These are phyloP conservation scores for Penicillium ochrochloron DNA, from an alignment of 495 filamentous ascomycete species.

Conservation along the genomic window DNA sequence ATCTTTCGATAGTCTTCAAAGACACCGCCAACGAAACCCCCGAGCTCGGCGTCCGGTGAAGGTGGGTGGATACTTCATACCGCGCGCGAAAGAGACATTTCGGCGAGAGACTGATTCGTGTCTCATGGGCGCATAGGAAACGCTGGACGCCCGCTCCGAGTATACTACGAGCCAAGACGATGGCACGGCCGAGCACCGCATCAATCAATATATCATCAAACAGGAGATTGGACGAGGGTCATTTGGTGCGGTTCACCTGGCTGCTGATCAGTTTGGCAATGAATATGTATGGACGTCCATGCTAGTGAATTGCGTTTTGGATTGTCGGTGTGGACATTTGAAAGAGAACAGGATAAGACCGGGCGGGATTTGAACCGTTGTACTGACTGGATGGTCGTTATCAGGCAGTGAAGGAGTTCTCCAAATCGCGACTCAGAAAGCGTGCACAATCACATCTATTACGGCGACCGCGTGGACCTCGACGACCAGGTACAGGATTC, in stretches of 20 bases:
- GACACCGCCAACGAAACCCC: conserved; percentile 75
- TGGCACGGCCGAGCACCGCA: conserved; percentile 73
- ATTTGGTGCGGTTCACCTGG: conserved; percentile 92
- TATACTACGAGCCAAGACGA: conserved; percentile 88
- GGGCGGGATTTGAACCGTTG: background rate
- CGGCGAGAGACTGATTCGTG: conserved; percentile 31
- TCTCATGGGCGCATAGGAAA: conserved; percentile 64
- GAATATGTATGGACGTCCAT: conserved; percentile 77
- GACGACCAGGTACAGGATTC: conserved; percentile 60
- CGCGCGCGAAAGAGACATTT: conserved; percentile 18
- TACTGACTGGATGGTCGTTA: conserved; percentile 1
- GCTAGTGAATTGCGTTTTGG: background rate
- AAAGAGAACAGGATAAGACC: background rate
- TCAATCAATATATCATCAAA: conserved; percentile 94
- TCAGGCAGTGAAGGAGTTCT: conserved; percentile 97
- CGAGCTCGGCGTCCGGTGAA: conserved; percentile 75
- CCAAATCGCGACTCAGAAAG: conserved; percentile 89
- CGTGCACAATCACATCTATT: conserved; percentile 91
- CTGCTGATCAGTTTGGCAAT: conserved; percentile 84
- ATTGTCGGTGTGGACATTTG: background rate
- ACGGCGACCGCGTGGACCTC: conserved; percentile 63
- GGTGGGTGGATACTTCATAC: conserved; percentile 42
- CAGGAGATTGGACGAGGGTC: conserved; percentile 96
- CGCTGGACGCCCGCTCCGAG: conserved; percentile 84
- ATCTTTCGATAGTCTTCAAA: conserved; percentile 67